Percentiles rank a stretch among this genome's conserved stretches.
phyloP scores from a whole-genome alignment of 306 rosid species.

The Cucumis hystrix region DNA sequence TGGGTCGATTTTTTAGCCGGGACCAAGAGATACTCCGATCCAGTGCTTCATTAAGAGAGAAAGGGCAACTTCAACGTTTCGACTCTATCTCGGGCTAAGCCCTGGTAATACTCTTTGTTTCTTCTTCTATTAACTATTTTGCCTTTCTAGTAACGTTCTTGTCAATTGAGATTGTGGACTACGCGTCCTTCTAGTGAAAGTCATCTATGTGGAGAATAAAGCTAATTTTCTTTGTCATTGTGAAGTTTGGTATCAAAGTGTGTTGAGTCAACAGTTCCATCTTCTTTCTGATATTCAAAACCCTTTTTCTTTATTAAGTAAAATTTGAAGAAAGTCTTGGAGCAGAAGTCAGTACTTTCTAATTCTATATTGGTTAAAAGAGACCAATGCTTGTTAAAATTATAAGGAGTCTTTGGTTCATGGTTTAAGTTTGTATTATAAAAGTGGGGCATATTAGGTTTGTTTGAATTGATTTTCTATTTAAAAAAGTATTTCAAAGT shows the following conservation, averaged over 20 bases:
- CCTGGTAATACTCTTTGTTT: conserved; percentile 42
- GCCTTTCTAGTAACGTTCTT: neutral
- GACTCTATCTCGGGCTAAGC: conserved; percentile 75
- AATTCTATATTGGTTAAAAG: neutral
- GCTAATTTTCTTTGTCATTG: neutral
- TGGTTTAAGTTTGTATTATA: neutral
- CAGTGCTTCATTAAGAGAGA: conserved; percentile 92
- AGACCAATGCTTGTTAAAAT: neutral
- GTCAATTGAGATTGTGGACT: neutral
- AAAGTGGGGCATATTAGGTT: neutral
- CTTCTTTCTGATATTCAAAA: neutral
- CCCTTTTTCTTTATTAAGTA: neutral
- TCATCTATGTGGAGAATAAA: neutral
- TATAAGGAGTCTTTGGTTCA: neutral
- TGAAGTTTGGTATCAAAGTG: neutral
- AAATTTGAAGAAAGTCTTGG: neutral
- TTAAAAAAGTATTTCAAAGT: no score
- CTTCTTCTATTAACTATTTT: neutral
- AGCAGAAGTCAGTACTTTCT: neutral
- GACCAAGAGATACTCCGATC: conserved; percentile 66
- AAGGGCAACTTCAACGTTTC: conserved; percentile 55
- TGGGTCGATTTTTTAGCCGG: conserved; percentile 35
- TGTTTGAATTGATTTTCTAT: no score
- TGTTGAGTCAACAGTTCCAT: neutral
- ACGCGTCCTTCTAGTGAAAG: neutral